phyloP scores from a whole-genome alignment of 495 filamentous ascomycete species.

The Hypoxylon lienhwacheense region DNA sequence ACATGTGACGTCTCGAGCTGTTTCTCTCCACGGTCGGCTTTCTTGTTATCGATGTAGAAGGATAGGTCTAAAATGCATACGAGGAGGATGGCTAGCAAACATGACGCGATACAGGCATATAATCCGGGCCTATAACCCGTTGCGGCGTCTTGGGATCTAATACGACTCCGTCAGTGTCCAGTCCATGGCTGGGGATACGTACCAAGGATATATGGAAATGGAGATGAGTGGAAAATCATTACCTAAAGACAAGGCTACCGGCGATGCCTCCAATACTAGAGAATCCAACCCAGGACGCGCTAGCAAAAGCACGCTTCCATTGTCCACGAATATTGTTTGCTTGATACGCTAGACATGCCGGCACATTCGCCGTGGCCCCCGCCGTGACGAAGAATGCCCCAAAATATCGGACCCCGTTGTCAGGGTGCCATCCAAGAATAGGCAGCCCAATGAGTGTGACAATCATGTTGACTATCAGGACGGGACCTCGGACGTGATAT shows the following conservation, averaged over 20 bases:
- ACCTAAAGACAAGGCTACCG: conserved; percentile 59
- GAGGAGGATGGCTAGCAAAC: conserved; percentile 41
- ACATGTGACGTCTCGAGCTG: conserved; percentile 48
- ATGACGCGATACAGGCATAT: conserved; percentile 49
- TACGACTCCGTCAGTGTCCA: conserved; percentile 10
- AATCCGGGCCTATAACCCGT: conserved; percentile 47
- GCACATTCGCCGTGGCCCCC: conserved; percentile 60
- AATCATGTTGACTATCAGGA: conserved; percentile 56
- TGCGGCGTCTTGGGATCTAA: conserved; percentile 40
- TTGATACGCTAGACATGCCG: conserved; percentile 54
- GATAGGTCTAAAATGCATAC: conserved; percentile 39
- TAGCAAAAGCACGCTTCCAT: conserved; percentile 65
- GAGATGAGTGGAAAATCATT: not conserved
- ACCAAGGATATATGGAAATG: not conserved
- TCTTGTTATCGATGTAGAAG: conserved; percentile 43
- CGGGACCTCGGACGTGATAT: conserved; percentile 56
- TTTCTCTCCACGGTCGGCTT: conserved; percentile 50
- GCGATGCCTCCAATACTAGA: conserved; percentile 65
- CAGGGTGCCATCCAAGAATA: conserved; percentile 54
- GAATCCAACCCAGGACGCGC: conserved; percentile 57
- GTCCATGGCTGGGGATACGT: no score
- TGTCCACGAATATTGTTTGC: conserved; percentile 68
- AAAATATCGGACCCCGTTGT: conserved; percentile 56
- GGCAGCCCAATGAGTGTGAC: conserved; percentile 47
- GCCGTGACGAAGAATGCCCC: conserved; percentile 62